Conservation (phyloP, 345 rosid genomes). For the Eutrema heterophyllum region DNA sequence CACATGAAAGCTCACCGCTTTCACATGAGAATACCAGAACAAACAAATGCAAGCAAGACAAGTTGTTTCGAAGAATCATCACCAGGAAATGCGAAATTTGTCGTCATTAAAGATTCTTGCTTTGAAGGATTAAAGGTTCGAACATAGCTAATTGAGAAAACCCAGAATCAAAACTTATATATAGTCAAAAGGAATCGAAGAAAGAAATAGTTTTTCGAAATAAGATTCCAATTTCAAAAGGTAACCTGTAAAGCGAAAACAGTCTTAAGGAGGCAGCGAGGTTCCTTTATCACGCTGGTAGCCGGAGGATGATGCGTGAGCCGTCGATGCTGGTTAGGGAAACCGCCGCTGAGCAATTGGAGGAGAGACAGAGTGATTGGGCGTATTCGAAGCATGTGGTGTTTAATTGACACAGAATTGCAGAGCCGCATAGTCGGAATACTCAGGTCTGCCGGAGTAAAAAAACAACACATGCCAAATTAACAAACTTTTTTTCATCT, state of each 20-base stretch:
- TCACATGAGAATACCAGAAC: slow-evolving; percentile 49
- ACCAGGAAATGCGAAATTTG: slow-evolving; percentile 8
- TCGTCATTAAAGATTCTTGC: slow-evolving; percentile 24
- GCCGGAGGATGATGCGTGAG: slow-evolving; percentile 73
- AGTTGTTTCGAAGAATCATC: slow-evolving; percentile 27
- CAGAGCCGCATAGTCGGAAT: too few relatives aligned
- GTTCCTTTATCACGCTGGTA: slow-evolving; percentile 79
- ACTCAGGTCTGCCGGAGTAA: too few relatives aligned
- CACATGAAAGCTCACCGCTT: too few relatives aligned
- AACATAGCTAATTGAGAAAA: slow-evolving; percentile 5
- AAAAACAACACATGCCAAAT: too few relatives aligned
- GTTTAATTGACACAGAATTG: too few relatives aligned
- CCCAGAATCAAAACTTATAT: not conserved
- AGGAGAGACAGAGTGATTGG: slow-evolving; percentile 55
- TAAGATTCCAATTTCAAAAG: not conserved
- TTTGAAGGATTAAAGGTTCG: not conserved
- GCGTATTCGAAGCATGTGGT: slow-evolving; percentile 94
- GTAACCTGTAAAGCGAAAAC: not conserved
- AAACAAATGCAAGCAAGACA: slow-evolving; percentile 33
- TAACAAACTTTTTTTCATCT: too few relatives aligned
- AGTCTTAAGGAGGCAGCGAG: slow-evolving; percentile 70
- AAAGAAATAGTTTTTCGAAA: not conserved
- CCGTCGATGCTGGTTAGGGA: slow-evolving; percentile 31
- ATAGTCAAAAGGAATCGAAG: not conserved
- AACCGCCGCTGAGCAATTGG: slow-evolving; percentile 30